A percentile compares a stretch with the other conserved stretches of the same genome.
These are phyloP conservation scores for Haplosporangium sp. DNA, from an alignment of 371 early-diverging fungal genomes.

Conservation along the genomic window DNA sequence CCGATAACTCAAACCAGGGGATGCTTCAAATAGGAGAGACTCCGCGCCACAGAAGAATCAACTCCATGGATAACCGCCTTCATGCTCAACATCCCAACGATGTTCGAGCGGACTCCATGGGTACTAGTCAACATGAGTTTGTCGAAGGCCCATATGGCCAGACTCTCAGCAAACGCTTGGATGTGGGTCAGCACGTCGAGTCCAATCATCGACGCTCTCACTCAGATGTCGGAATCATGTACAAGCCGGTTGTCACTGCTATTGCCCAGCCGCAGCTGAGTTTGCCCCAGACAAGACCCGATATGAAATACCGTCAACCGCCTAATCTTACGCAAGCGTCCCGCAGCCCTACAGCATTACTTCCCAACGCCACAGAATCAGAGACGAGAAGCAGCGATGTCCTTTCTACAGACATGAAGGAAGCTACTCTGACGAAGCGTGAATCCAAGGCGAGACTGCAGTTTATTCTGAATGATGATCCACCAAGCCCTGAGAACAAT, in stretches of 20 bases:
- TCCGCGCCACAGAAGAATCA: conserved; percentile 36
- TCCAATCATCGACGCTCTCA: conserved; percentile 34
- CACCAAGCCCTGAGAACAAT: conserved; percentile 16
- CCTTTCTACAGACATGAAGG: background rate
- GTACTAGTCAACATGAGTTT: conserved; percentile 4
- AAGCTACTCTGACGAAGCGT: conserved; percentile 13
- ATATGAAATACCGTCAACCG: conserved; percentile 6
- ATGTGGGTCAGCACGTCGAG: conserved; percentile 32
- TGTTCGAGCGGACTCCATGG: background rate
- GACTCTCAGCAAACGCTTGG: conserved; percentile 30
- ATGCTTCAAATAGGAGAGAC: conserved; percentile 2
- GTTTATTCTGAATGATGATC: conserved; percentile 48
- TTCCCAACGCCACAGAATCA: conserved; percentile 8
- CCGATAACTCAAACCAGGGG: background rate
- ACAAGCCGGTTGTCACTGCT: conserved; percentile 15
- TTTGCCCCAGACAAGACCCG: conserved; percentile 8
- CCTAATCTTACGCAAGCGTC: background rate
- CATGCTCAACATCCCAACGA: conserved; percentile 3
- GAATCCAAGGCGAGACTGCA: conserved; percentile 43
- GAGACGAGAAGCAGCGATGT: conserved; percentile 7
- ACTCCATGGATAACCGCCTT: conserved; percentile 28
- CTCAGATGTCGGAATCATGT: conserved; percentile 29
- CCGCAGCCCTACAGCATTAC: background rate
- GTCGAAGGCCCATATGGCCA: conserved; percentile 22
- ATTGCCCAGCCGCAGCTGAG: conserved; percentile 17